phyloP scores from a whole-genome alignment of 768 basidiomycete genomes.

The Tylopilus sp. region DNA sequence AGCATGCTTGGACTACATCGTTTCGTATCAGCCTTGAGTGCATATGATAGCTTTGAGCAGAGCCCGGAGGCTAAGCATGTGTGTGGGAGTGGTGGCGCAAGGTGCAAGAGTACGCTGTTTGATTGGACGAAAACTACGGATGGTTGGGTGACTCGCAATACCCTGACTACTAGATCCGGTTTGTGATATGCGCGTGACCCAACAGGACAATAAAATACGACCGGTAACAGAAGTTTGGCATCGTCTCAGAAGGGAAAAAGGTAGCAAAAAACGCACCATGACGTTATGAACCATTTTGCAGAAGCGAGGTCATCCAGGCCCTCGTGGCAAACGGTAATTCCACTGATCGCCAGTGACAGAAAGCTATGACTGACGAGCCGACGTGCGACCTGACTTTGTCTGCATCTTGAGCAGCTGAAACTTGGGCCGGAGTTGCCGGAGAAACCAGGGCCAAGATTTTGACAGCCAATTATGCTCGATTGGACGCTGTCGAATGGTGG shows the following conservation, averaged over 20 bases:
- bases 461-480: not conserved
- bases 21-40: not conserved
- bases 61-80: slow-evolving; percentile 1
- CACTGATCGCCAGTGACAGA: not conserved
- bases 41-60: not conserved
- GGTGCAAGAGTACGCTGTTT: not conserved
- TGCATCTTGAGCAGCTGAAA: not conserved
- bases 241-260: not conserved
- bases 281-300: not conserved
- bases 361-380: slow-evolving; percentile 4
- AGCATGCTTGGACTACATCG: not conserved
- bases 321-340: not conserved
- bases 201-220: not conserved
- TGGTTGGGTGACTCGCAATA: slow-evolving; percentile 4
- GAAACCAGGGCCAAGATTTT: not conserved
- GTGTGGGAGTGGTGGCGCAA: slow-evolving; percentile 13
- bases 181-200: not conserved
- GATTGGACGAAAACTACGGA: slow-evolving; percentile 1
- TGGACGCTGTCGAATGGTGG: not conserved
- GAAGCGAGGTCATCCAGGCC: not conserved
- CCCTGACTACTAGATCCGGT: slow-evolving; percentile 18
- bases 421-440: not conserved
- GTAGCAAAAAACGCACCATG: not conserved
- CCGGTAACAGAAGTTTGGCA: not conserved
- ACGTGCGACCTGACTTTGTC: not conserved